These are phyloP conservation scores for Crithidia fasciculata DNA, from an alignment of 208 protist genomes.

Conservation along the genomic window DNA sequence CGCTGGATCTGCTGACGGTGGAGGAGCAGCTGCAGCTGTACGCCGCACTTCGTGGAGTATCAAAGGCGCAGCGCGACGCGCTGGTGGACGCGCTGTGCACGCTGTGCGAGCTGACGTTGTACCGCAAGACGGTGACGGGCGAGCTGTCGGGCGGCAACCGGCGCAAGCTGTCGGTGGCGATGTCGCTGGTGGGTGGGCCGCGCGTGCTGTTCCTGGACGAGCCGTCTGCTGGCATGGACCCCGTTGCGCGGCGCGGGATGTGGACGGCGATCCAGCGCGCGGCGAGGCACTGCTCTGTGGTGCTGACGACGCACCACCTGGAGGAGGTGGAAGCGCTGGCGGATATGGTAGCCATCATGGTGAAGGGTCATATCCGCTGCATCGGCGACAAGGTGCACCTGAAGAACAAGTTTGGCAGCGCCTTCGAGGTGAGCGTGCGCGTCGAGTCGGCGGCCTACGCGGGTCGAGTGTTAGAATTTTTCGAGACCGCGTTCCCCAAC, in stretches of 20 bases:
- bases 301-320: slow-evolving; percentile 94
- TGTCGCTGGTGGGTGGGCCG: slow-evolving; percentile 69
- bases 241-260: slow-evolving; percentile 46
- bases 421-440: slow-evolving; percentile 61
- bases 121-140: slow-evolving; percentile 29
- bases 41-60: slow-evolving; percentile 34
- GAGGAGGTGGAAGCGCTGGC: slow-evolving; percentile 93
- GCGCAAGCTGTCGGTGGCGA: slow-evolving; percentile 62
- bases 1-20: slow-evolving; percentile 91
- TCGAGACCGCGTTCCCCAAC: slow-evolving; percentile 36
- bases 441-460: slow-evolving; percentile 14
- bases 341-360: slow-evolving; percentile 79
- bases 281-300: slow-evolving; percentile 61
- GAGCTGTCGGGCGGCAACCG: slow-evolving; percentile 67
- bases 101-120: slow-evolving; percentile 35
- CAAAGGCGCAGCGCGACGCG: slow-evolving; percentile 23
- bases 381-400: slow-evolving; percentile 85
- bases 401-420: slow-evolving; percentile 69
- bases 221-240: slow-evolving; percentile 75
- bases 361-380: slow-evolving; percentile 72
- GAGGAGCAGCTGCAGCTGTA: slow-evolving; percentile 89
- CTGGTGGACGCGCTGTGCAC: slow-evolving; percentile 34
- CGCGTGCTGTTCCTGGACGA: slow-evolving; percentile 71
- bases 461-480: background rate
- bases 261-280: slow-evolving; percentile 74